Base-by-base conservation (phyloP, 257 asterid species). In the Nicotiana undulata region DNA sequence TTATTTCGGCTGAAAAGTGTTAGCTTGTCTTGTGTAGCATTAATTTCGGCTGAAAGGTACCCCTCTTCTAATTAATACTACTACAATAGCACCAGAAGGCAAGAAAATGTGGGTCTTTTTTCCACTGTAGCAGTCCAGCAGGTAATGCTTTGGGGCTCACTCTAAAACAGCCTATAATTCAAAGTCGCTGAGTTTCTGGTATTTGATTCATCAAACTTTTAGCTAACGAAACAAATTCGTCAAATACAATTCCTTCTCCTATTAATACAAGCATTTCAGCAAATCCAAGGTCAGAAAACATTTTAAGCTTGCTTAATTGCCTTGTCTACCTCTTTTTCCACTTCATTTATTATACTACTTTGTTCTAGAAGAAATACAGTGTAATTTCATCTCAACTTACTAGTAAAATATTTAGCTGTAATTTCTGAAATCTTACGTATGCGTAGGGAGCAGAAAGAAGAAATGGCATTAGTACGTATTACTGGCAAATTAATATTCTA, bases 101-200 rank as follows among this genome's bases (percentile, higher is more conserved):
- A 44, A 28, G 10, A 63, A 28, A 6, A 9, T 46, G 4, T 63
- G 63, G 63, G 3, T 68, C 4, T 56, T 66, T 67, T 31, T 56
- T 17, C 51, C 7, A 56, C 61, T 28, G 74, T 24, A 20, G 68
- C 58, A 68, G 20, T 63, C 37, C 77, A 76, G 63, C 24, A 64
- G 55, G 52, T 64, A 56, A 65, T 37, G 24, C 34, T 34, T 59
- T 59, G 37, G 37, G 53, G 53, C 13, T 12, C 32, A 70, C 58
- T 20, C 31, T 37, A 34, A 9, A 12, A 20, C 0, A 70, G 9
- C 58, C 20, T 40, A 40, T 2, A 26, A 58, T 79, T 81, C 87
- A 82, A 87, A 89, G 88, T 82, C 87, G 92, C 84, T 87, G 87
- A 81, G 63, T 49, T 82, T 86, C 88, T 81, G 94, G 92, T 90